phyloP scores from a whole-genome alignment of 2,329 filamentous ascomycete genomes.

The Cordyceps farinosa region DNA sequence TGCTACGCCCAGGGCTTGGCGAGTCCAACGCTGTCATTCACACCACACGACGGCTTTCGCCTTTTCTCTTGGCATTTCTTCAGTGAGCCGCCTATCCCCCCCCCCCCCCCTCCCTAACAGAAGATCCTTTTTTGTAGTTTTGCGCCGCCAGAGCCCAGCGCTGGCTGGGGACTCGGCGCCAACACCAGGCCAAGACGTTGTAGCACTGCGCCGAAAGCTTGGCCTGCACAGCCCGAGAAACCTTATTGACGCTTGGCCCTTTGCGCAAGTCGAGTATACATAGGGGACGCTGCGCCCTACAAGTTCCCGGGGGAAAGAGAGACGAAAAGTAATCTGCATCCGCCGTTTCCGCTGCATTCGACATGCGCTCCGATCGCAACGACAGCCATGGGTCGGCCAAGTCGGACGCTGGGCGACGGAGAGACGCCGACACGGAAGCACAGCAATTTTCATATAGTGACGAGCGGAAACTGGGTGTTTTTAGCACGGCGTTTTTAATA shows the following conservation, averaged over 20 bases:
- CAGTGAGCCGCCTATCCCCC: background rate
- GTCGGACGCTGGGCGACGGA: background rate
- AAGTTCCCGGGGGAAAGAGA: background rate
- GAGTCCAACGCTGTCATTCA: background rate
- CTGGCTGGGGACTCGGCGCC: background rate
- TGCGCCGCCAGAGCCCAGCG: background rate
- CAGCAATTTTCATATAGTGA: slow-evolving; percentile 37
- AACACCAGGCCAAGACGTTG: background rate
- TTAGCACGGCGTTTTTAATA: slow-evolving; percentile 51
- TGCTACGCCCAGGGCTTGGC: slow-evolving; percentile 6
- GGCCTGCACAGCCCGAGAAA: background rate
- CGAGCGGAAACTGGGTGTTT: slow-evolving; percentile 49
- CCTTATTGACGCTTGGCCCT: background rate
- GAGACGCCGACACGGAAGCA: slow-evolving; percentile 34
- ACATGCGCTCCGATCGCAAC: slow-evolving; percentile 5
- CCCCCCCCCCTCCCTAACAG: too few relatives aligned
- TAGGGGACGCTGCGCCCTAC: background rate
- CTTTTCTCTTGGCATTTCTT: background rate
- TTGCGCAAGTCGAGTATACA: background rate
- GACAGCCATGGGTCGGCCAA: slow-evolving; percentile 1
- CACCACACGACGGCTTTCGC: background rate
- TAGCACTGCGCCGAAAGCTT: background rate
- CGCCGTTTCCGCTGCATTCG: background rate
- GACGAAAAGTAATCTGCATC: too few relatives aligned
- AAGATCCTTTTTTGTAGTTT: background rate